Conservation (phyloP, 768 basidiomycete species). For the Polyporus arcularius region DNA sequence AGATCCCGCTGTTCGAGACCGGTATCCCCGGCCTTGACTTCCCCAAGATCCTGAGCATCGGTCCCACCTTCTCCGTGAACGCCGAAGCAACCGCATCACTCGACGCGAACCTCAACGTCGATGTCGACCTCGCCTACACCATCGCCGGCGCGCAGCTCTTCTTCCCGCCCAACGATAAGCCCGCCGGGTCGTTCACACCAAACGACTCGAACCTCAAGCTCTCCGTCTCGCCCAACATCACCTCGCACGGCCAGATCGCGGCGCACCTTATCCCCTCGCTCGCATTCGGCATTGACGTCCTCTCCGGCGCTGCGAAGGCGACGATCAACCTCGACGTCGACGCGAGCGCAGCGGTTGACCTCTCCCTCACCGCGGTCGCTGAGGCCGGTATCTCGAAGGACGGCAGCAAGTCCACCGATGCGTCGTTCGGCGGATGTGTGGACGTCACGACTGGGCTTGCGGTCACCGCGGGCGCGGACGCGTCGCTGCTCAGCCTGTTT, state of each 20-base stretch:
- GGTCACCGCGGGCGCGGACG: constrained; percentile 25
- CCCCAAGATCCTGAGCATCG: constrained; percentile 49
- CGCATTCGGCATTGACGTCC: constrained; percentile 45
- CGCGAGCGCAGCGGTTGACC: constrained; percentile 28
- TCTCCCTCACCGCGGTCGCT: constrained; percentile 24
- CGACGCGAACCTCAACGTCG: constrained; percentile 41
- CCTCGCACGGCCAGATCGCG: constrained; percentile 41
- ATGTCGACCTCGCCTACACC: constrained; percentile 46
- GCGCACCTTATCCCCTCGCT: constrained; percentile 53
- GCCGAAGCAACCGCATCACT: constrained; percentile 30
- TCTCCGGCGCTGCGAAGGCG: constrained; percentile 38
- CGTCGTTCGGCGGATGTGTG: constrained; percentile 21
- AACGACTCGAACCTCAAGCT: constrained; percentile 40
- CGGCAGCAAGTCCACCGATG: constrained; percentile 12
- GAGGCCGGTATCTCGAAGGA: neutral
- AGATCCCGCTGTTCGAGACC: constrained; percentile 40
- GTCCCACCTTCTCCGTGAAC: constrained; percentile 48
- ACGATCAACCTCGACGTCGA: constrained; percentile 44
- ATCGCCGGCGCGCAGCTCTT: constrained; percentile 41
- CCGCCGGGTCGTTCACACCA: constrained; percentile 7
- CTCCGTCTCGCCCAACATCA: constrained; percentile 40
- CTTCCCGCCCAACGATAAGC: constrained; percentile 42
- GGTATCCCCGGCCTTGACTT: constrained; percentile 52
- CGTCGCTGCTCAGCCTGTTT: constrained; percentile 26
- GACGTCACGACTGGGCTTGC: constrained; percentile 23